phyloP scores from a whole-genome alignment of 2,329 filamentous ascomycete species.

The Fusarium subglutinans region DNA sequence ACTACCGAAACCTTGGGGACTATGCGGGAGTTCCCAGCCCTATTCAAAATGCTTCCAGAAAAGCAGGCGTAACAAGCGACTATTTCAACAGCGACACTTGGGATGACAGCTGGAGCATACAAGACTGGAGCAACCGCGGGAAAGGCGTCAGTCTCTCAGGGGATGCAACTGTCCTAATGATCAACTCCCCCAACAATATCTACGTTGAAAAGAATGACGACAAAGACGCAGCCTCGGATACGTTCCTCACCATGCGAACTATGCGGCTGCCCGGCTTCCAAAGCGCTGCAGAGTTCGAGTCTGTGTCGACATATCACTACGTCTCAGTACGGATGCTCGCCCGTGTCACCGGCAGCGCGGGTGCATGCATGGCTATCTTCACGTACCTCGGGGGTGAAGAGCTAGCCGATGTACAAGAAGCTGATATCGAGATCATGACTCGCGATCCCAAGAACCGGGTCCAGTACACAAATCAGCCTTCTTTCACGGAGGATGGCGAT shows the following conservation, averaged over 20 bases:
- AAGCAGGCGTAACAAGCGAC: conserved; percentile 46
- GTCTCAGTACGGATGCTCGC: conserved; percentile 59
- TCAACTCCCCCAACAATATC: conserved; percentile 55
- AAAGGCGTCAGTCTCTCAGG: conserved; percentile 41
- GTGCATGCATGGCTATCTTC: conserved; percentile 63
- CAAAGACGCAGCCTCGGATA: conserved; percentile 45
- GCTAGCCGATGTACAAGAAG: conserved; percentile 57
- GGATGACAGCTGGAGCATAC: conserved; percentile 51
- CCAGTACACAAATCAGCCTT: conserved; percentile 70
- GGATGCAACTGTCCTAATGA: conserved; percentile 48
- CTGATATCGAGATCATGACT: conserved; percentile 64
- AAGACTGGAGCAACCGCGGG: conserved; percentile 54
- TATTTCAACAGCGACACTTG: conserved; percentile 52
- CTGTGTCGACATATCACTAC: conserved; percentile 44
- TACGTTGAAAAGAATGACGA: conserved; percentile 58
- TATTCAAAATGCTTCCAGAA: conserved; percentile 43
- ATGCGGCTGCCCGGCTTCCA: conserved; percentile 55
- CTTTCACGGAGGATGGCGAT: conserved; percentile 55
- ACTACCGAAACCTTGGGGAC: conserved; percentile 56
- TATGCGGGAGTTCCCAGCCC: conserved; percentile 51
- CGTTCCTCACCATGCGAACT: conserved; percentile 60
- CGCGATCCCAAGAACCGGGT: conserved; percentile 54
- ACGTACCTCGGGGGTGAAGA: conserved; percentile 55
- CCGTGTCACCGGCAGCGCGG: conserved; percentile 57
- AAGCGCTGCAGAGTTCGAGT: conserved; percentile 59